Evolutionary conservation across 768 basidiomycete species (phyloP), one percentile per base, ranked within the genome.

Genomic region (Tephrocybe sp.): DNA sequence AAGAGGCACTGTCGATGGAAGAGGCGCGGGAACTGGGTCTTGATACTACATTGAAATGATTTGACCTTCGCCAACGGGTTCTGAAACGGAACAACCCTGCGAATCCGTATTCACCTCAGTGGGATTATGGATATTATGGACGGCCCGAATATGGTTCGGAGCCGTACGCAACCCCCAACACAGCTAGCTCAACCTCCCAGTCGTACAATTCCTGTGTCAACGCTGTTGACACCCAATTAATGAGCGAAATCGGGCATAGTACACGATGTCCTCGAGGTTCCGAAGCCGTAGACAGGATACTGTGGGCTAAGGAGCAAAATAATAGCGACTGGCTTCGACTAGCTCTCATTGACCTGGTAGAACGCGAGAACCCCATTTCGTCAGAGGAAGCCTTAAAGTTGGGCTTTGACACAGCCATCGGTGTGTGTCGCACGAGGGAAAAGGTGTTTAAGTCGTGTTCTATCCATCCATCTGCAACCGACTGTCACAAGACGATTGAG

Each of bases 271-370:
- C 11, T 10, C 35, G 14, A 19, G 38, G 34, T 33, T 7, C 16
- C 14, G 49, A 51, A 7, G 34, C 42, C 9, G 43, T 49, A 3
- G 49, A 46, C 8, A 39, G 47, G 26, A 26, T 52, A 6, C 22
- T 49, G 7, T 39, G 48, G 36, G 56, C 56, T 3, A 41, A 39
- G 13, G 12, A 32, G 2, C 22, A 22, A 4, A 33, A 45, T 2
- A 35, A 45, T 12, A 9, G 39, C 4, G 20, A 53, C 10, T 58
- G 42, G 31, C 38, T 55, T 6, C 42, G 48, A 9, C 31, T 42
- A 11, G 47, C 48, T 1, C 52, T 47, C 31, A 26, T 49, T 13
- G 57, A 50, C 5, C 43, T 58, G 4, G 19, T 31, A 7, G 32
- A 39, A 2, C 52, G 53, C 17, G 4, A 13, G 10, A 34, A 51